These are phyloP conservation scores for Syzygium grande DNA, from an alignment of 345 rosid species.

Conservation along the genomic window DNA sequence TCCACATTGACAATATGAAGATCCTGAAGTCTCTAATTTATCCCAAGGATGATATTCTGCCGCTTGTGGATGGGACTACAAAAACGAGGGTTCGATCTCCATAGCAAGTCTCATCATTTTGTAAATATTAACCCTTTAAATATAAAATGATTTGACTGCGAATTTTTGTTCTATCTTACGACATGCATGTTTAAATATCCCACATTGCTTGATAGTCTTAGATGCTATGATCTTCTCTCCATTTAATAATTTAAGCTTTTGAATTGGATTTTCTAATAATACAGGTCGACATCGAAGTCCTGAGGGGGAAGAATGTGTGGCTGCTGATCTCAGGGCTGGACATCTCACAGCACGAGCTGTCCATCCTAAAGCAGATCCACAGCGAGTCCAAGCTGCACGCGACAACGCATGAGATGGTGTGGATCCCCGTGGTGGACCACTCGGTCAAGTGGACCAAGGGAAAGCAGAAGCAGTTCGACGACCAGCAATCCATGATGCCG, in stretches of 20 bases:
- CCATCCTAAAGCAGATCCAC: slow-evolving; percentile 70
- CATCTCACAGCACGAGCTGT: slow-evolving; percentile 56
- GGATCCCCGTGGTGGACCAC: slow-evolving; percentile 68
- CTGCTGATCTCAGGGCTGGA: slow-evolving; percentile 62
- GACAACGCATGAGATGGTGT: slow-evolving; percentile 64
- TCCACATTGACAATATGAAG: slow-evolving; percentile 79
- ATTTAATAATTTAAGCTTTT: not conserved
- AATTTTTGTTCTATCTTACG: not conserved
- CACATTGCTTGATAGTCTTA: not conserved
- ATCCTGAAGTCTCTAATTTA: slow-evolving; percentile 63
- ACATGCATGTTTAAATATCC: not conserved
- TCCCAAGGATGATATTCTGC: slow-evolving; percentile 42
- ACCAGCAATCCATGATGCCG: slow-evolving; percentile 43
- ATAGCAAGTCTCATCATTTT: not conserved
- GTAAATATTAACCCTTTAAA: not conserved
- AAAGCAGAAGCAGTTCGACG: slow-evolving; percentile 34
- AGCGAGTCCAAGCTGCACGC: slow-evolving; percentile 49
- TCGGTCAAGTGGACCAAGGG: slow-evolving; percentile 20
- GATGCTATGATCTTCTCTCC: not conserved
- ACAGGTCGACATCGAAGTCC: slow-evolving; percentile 61
- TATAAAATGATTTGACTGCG: not conserved
- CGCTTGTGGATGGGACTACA: slow-evolving; percentile 57
- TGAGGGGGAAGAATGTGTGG: slow-evolving; percentile 71
- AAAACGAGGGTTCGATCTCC: slow-evolving; percentile 44
- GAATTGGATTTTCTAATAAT: not conserved